Percentiles rank a stretch among this genome's conserved stretches.
phyloP scores from a whole-genome alignment of 148 eudicot genomes.

The Chenopodium quinoa region DNA sequence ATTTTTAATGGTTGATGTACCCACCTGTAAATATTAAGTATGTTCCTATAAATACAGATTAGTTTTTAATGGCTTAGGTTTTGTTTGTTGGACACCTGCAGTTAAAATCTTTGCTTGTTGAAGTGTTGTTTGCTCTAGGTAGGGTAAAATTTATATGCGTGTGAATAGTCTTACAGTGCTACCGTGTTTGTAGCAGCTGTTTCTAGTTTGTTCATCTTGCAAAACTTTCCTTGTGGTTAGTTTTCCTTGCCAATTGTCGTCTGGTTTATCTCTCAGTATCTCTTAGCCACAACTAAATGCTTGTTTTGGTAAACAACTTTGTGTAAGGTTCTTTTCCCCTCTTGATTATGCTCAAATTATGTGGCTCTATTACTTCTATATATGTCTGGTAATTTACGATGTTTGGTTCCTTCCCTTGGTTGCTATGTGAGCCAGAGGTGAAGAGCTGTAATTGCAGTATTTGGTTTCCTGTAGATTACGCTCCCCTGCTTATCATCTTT shows the following conservation, averaged over 20 bases:
- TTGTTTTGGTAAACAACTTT: neutral
- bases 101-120: neutral
- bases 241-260: neutral
- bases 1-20: neutral
- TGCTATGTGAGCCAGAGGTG: neutral
- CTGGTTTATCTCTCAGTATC: neutral
- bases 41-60: neutral
- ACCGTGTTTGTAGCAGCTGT: no score
- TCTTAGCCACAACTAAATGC: neutral
- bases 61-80: neutral
- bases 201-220: no score
- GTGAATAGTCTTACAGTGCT: neutral
- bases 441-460: neutral
- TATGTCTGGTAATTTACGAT: neutral
- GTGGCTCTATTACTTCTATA: neutral
- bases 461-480: neutral
- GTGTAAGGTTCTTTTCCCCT: neutral
- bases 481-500: neutral
- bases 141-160: neutral
- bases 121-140: neutral
- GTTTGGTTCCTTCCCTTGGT: neutral
- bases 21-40: neutral
- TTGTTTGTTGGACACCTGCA: neutral
- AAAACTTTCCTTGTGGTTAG: neutral
- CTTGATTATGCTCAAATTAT: neutral